Conservation (phyloP, 2,329 filamentous ascomycete species). For the Botryotinia narcissicola region DNA sequence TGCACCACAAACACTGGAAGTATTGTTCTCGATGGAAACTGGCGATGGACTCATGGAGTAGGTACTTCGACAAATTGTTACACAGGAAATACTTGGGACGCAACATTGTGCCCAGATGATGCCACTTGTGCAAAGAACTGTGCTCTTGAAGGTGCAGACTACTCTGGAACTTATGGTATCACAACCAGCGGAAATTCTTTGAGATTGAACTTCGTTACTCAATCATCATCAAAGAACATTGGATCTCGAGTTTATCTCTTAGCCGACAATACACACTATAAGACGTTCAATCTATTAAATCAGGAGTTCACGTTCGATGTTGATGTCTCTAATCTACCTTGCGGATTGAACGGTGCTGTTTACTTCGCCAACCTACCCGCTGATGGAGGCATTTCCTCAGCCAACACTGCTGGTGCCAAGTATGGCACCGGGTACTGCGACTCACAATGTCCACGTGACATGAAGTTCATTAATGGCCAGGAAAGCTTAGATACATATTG, state of each 20-base stretch:
- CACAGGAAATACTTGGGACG: constrained; percentile 45
- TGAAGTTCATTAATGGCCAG: constrained; percentile 53
- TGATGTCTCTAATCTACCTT: constrained; percentile 65
- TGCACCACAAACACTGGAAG: constrained; percentile 50
- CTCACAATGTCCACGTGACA: constrained; percentile 53
- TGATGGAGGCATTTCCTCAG: constrained; percentile 54
- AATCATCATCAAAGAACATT: constrained; percentile 47
- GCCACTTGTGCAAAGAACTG: constrained; percentile 49
- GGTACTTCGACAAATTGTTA: constrained; percentile 43
- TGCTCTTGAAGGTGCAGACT: constrained; percentile 54
- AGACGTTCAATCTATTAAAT: constrained; percentile 63
- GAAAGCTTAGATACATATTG: constrained; percentile 33
- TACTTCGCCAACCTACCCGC: constrained; percentile 64
- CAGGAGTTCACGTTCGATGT: constrained; percentile 73
- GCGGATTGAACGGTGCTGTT: constrained; percentile 69
- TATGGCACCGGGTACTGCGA: constrained; percentile 66
- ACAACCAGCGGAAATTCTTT: constrained; percentile 51
- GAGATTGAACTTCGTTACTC: constrained; percentile 57
- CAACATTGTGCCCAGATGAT: constrained; percentile 45
- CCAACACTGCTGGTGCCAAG: constrained; percentile 56
- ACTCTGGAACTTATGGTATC: constrained; percentile 52
- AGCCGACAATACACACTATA: constrained; percentile 58
- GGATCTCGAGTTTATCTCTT: constrained; percentile 64
- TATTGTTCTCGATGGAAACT: constrained; percentile 55
- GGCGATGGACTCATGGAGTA: constrained; percentile 53